phyloP scores from a whole-genome alignment of 2,329 filamentous ascomycete genomes.

The Trichoderma sp. region DNA sequence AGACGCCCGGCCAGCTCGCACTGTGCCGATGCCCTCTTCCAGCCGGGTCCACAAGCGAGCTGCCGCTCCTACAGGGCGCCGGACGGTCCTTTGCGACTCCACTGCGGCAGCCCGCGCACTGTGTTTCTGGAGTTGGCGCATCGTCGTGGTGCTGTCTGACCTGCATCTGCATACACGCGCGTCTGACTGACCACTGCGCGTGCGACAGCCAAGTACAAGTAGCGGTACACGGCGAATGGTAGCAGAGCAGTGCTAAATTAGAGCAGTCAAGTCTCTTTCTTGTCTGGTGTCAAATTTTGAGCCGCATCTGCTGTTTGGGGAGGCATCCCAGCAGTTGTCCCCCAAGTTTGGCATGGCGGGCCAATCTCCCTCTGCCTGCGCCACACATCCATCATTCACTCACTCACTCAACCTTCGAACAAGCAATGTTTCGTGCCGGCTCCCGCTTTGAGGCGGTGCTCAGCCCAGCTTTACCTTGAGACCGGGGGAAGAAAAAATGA shows the following conservation, averaged over 20 bases:
- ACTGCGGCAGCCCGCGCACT: slow-evolving; percentile 2
- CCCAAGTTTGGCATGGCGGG: background rate
- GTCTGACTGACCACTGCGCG: slow-evolving; percentile 19
- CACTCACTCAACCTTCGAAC: background rate
- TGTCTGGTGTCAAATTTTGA: background rate
- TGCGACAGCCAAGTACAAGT: background rate
- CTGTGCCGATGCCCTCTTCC: slow-evolving; percentile 15
- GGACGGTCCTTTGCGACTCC: background rate
- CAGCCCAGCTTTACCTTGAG: background rate
- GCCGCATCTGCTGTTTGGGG: background rate
- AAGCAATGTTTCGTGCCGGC: background rate
- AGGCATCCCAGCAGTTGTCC: background rate
- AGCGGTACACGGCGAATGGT: background rate
- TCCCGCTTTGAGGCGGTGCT: slow-evolving; percentile 12
- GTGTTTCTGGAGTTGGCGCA: background rate
- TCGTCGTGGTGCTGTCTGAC: background rate
- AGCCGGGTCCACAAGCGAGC: background rate
- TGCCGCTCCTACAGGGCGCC: background rate
- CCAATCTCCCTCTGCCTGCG: background rate
- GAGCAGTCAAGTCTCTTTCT: background rate
- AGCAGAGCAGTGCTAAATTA: background rate
- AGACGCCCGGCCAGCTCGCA: background rate
- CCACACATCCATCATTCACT: background rate
- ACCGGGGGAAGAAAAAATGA: background rate
- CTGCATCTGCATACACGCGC: slow-evolving; percentile 22